Evolutionary conservation across 768 basidiomycete species (phyloP), one percentile per base, ranked within the genome.

Genomic region (Sarcodon aspratus): DNA sequence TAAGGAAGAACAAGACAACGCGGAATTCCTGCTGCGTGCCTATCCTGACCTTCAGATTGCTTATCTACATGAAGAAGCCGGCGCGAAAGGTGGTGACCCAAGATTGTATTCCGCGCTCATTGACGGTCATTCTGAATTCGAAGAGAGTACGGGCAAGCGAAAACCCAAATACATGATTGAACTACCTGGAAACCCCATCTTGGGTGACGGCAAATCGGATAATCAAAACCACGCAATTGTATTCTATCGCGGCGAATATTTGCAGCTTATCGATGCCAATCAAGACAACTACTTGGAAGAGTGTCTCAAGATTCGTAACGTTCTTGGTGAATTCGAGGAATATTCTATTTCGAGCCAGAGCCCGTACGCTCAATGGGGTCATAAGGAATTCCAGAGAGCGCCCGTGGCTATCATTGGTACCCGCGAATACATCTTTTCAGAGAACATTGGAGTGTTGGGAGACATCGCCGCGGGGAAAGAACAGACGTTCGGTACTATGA

Each of bases 281-380:
- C 96, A 99, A 70, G 96, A 99, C 72, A 99, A 98, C 70, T 99
- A 99, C 61, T 72, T 99, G 59, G 96, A 99, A 64, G 96, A 99
- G 63, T 99, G 96, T 66, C 68, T 99, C 63, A 99, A 99, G 76
- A 99, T 99, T 58, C 82, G 96, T 34, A 99, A 94, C 63, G 80
- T 99, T 46, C 76, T 99, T 44, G 95, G 90, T 56, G 96, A 98
- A 67, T 99, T 99, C 55, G 96, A 99, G 62, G 89, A 97, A 61
- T 95, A 88, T 63, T 78, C 80, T 9, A 74, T 89, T 45, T 92
- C 92, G 6, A 84, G 81, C 56, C 89, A 95, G 71, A 92, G 86
- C 60, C 96, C 96, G 9, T 99, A 99, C 63, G 89, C 90, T 6
- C 90, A 90, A 61, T 92, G 89, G 84, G 89, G 88, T 15, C 89